phyloP scores from a whole-genome alignment of 2,329 filamentous ascomycete genomes.

The Ilyonectria sp. region DNA sequence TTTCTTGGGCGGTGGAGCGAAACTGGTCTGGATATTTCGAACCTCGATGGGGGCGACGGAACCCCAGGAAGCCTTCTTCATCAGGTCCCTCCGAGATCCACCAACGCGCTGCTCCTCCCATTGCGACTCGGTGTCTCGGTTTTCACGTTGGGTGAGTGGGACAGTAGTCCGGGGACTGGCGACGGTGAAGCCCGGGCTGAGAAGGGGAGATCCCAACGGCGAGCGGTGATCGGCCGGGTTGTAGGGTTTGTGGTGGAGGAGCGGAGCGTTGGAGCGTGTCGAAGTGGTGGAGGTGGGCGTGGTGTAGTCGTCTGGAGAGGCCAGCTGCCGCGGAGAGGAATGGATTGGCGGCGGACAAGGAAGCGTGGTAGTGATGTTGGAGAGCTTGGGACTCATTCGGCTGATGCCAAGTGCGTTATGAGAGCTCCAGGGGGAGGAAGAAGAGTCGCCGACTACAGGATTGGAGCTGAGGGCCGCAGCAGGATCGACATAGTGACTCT shows the following conservation, averaged over 20 bases:
- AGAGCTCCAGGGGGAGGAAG: slow-evolving; percentile 25
- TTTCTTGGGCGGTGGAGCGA: slow-evolving; percentile 56
- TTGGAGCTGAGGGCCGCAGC: slow-evolving; percentile 34
- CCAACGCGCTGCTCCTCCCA: slow-evolving; percentile 38
- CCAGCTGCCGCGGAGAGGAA: slow-evolving; percentile 28
- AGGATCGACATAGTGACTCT: slow-evolving; percentile 37
- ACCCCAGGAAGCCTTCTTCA: slow-evolving; percentile 40
- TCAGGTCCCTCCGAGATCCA: slow-evolving; percentile 29
- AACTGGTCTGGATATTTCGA: slow-evolving; percentile 55
- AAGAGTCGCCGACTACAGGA: slow-evolving; percentile 13
- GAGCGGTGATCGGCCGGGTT: slow-evolving; percentile 48
- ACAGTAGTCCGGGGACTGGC: slow-evolving; percentile 37
- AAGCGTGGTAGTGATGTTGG: slow-evolving; percentile 38
- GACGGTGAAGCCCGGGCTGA: slow-evolving; percentile 43
- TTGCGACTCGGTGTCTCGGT: slow-evolving; percentile 30
- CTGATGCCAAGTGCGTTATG: slow-evolving; percentile 17
- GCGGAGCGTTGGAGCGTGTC: slow-evolving; percentile 52
- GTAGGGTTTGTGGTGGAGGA: slow-evolving; percentile 51
- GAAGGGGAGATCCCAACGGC: slow-evolving; percentile 38
- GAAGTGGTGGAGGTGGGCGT: slow-evolving; percentile 55
- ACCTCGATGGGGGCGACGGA: slow-evolving; percentile 55
- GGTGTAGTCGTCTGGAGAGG: slow-evolving; percentile 40
- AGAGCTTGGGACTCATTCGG: slow-evolving; percentile 29
- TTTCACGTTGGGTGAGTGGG: slow-evolving; percentile 24
- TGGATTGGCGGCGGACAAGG: slow-evolving; percentile 40